phyloP scores from a whole-genome alignment of 2,329 filamentous ascomycete genomes.

The Trichoderma gracile region DNA sequence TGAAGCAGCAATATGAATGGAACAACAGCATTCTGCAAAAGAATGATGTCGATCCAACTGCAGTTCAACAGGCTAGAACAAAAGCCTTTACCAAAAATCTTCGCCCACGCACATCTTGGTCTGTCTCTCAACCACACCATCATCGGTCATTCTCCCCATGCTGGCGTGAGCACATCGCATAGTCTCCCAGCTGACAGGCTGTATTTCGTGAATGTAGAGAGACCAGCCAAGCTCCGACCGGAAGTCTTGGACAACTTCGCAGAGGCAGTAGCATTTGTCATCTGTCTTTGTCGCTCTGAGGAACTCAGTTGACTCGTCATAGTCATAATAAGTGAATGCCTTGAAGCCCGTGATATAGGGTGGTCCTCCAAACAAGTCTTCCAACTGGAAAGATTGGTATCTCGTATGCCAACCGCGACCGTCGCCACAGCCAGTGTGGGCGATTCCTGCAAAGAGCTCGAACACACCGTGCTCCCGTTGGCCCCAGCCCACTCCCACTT shows the following conservation, averaged over 20 bases:
- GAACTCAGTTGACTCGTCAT: slow-evolving; percentile 33
- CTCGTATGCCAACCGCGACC: slow-evolving; percentile 42
- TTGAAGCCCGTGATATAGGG: slow-evolving; percentile 48
- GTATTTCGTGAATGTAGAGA: slow-evolving; percentile 34
- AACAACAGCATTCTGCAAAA: neutral
- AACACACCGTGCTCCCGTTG: slow-evolving; percentile 35
- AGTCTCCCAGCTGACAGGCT: slow-evolving; percentile 35
- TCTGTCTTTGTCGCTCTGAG: slow-evolving; percentile 8
- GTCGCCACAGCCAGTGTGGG: slow-evolving; percentile 58
- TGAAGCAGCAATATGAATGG: neutral
- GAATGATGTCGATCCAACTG: neutral
- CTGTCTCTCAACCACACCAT: neutral
- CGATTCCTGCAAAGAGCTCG: slow-evolving; percentile 58
- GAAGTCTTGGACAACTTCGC: slow-evolving; percentile 32
- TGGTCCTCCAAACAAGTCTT: slow-evolving; percentile 60
- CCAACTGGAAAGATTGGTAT: slow-evolving; percentile 65
- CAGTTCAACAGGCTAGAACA: neutral
- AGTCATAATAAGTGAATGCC: slow-evolving; percentile 27
- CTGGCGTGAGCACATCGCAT: slow-evolving; percentile 28
- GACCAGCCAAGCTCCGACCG: slow-evolving; percentile 32
- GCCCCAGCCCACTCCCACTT: no score
- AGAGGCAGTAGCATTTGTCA: slow-evolving; percentile 39
- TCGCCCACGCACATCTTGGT: neutral
- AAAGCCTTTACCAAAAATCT: neutral
- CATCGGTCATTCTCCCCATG: neutral